These are phyloP conservation scores for Lodderomyces oxycetoniae DNA, from an alignment of 1,139 yeast genomes.

Conservation along the genomic window DNA sequence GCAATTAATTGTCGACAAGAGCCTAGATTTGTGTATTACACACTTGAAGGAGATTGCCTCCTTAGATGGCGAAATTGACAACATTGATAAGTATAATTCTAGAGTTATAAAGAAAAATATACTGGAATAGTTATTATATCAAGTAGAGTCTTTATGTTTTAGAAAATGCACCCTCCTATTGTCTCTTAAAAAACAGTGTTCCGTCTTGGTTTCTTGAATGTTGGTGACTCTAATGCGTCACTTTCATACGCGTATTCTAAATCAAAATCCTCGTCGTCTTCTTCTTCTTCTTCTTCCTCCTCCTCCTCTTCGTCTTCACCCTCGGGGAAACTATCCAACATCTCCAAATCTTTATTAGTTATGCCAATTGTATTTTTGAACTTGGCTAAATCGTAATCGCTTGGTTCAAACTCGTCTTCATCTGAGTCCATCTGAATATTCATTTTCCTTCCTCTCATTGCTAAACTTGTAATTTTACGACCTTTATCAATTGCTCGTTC, in stretches of 20 bases:
- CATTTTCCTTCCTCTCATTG: conserved; percentile 5
- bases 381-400: conserved; percentile 11
- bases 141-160: background rate
- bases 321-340: conserved; percentile 11
- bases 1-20: conserved; percentile 14
- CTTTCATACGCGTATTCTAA: conserved; percentile 9
- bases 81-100: conserved; percentile 21
- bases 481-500: conserved; percentile 64
- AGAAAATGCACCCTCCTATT: background rate
- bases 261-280: background rate
- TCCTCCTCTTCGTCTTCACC: conserved; percentile 10
- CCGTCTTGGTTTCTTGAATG: conserved; percentile 11
- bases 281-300: background rate
- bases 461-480: conserved; percentile 16
- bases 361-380: conserved; percentile 9
- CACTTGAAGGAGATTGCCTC: conserved; percentile 20
- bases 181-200: conserved; percentile 10
- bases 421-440: conserved; percentile 11
- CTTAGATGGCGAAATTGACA: conserved; percentile 16
- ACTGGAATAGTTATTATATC: background rate
- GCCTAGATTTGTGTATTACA: conserved; percentile 17
- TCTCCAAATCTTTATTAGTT: conserved; percentile 8
- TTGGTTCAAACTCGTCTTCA: conserved; percentile 12
- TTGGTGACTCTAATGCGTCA: conserved; percentile 4
- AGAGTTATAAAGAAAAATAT: conserved; percentile 13